Conservation (phyloP, 768 basidiomycete genomes). For the Boletus speciosus region DNA sequence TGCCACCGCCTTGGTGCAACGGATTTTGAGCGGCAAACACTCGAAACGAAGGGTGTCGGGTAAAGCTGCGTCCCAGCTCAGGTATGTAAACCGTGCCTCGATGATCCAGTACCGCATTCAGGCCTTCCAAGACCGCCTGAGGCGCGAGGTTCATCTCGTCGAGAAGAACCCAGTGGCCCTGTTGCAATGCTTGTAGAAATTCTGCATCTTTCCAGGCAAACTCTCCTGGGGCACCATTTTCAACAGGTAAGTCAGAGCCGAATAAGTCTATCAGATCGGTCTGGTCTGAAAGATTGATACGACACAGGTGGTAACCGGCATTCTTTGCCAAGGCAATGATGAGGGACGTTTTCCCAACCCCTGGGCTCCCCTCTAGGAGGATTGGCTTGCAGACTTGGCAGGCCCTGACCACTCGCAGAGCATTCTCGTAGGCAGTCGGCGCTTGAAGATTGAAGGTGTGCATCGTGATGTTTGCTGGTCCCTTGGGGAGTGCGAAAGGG, state of each 20-base stretch:
- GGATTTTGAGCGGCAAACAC: slow-evolving; percentile 99
- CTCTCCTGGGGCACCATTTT: slow-evolving; percentile 85
- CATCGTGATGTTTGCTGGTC: slow-evolving; percentile 36
- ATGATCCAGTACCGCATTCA: slow-evolving; percentile 95
- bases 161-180: slow-evolving; percentile 96
- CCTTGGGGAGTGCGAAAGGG: slow-evolving; percentile 67
- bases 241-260: slow-evolving; percentile 92
- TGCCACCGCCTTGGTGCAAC: slow-evolving; percentile 89
- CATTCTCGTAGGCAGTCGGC: slow-evolving; percentile 86
- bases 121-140: slow-evolving; percentile 92
- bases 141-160: slow-evolving; percentile 99
- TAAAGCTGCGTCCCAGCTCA: slow-evolving; percentile 87
- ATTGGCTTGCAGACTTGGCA: slow-evolving; percentile 90
- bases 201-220: slow-evolving; percentile 98
- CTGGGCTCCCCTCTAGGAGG: slow-evolving; percentile 94
- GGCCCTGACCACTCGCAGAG: slow-evolving; percentile 83
- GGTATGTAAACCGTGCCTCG: slow-evolving; percentile 94
- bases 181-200: slow-evolving; percentile 87
- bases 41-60: slow-evolving; percentile 87
- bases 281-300: slow-evolving; percentile 98
- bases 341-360: slow-evolving; percentile 96
- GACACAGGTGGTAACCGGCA: slow-evolving; percentile 73
- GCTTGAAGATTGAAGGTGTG: slow-evolving; percentile 76
- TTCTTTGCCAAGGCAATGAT: slow-evolving; percentile 81
- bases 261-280: slow-evolving; percentile 96